A percentile compares a stretch with the other conserved stretches of the same genome.
Conservation (phyloP, 352 stramenopile genomes). For the Peronosclerospora sorghi region DNA sequence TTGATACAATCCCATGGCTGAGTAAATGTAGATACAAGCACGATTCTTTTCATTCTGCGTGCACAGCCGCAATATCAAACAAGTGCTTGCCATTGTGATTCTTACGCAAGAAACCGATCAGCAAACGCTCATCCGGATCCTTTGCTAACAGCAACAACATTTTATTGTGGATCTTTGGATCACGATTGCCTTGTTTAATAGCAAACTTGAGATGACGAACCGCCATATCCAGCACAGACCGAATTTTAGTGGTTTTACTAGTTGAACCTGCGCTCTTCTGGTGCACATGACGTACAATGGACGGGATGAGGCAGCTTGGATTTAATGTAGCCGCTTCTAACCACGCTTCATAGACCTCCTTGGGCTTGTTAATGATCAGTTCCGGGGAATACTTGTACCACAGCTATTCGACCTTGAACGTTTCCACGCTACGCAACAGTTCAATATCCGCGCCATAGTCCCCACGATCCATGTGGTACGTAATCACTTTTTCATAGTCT, state of each 20-base stretch:
- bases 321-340: constrained; percentile 84
- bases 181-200: constrained; percentile 85
- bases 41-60: constrained; percentile 88
- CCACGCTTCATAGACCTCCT: constrained; percentile 87
- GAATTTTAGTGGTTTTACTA: constrained; percentile 33
- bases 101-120: constrained; percentile 87
- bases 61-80: constrained; percentile 87
- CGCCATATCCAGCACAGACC: constrained; percentile 78
- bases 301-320: constrained; percentile 86
- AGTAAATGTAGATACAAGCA: constrained; percentile 92
- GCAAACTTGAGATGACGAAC: constrained; percentile 90
- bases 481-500: constrained; percentile 90
- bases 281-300: constrained; percentile 86
- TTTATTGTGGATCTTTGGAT: constrained; percentile 90
- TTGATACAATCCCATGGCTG: constrained; percentile 86
- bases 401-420: constrained; percentile 86
- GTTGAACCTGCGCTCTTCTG: constrained; percentile 33
- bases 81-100: constrained; percentile 78
- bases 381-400: constrained; percentile 93
- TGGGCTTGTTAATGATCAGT: constrained; percentile 86
- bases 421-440: constrained; percentile 77
- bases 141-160: constrained; percentile 85
- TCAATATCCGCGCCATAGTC: constrained; percentile 86
- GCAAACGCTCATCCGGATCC: constrained; percentile 76
- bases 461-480: constrained; percentile 84